Percentiles rank a stretch among this genome's conserved stretches.
These are phyloP conservation scores for Pulveroboletus sp. DNA, from an alignment of 768 basidiomycete genomes.

Conservation along the genomic window DNA sequence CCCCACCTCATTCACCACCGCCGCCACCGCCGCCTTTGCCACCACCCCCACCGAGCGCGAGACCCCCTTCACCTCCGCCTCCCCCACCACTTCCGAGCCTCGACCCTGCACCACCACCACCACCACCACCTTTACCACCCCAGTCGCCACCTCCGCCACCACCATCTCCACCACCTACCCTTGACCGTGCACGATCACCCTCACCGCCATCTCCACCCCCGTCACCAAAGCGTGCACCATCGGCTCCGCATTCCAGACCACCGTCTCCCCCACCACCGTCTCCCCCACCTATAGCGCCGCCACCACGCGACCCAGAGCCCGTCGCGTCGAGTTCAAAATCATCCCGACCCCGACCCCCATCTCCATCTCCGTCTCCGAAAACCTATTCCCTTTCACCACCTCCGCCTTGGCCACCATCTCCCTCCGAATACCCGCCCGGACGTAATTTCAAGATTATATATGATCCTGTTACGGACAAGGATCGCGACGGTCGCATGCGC, in stretches of 20 bases:
- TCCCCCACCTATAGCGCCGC: constrained; percentile 19
- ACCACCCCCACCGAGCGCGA: constrained; percentile 24
- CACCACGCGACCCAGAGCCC: constrained; percentile 26
- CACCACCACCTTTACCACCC: constrained; percentile 8
- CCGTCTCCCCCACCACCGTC: constrained; percentile 29
- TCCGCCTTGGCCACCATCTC: constrained; percentile 57
- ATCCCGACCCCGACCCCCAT: constrained; percentile 10
- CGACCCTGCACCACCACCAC: constrained; percentile 13
- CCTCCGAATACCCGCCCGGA: constrained; percentile 45
- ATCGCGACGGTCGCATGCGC: constrained; percentile 38
- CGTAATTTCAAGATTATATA: constrained; percentile 61
- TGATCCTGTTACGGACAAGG: constrained; percentile 55
- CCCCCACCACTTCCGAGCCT: constrained; percentile 5
- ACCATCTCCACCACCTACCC: constrained; percentile 12
- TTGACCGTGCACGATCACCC: constrained; percentile 19
- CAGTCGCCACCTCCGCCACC: constrained; percentile 16
- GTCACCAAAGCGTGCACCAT: constrained; percentile 22
- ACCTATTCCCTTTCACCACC: constrained; percentile 40
- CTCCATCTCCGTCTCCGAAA: constrained; percentile 27
- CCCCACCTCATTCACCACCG: constrained; percentile 33
- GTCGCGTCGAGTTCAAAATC: constrained; percentile 27
- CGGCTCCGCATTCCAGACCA: constrained; percentile 27
- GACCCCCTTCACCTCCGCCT: constrained; percentile 17
- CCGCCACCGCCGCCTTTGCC: constrained; percentile 25
- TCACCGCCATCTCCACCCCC: constrained; percentile 26